Evolutionary conservation across 1,284 basidiomycete species (phyloP), one percentile per base, ranked within the genome.

Genomic region (Limonomyces culmigenus): DNA sequence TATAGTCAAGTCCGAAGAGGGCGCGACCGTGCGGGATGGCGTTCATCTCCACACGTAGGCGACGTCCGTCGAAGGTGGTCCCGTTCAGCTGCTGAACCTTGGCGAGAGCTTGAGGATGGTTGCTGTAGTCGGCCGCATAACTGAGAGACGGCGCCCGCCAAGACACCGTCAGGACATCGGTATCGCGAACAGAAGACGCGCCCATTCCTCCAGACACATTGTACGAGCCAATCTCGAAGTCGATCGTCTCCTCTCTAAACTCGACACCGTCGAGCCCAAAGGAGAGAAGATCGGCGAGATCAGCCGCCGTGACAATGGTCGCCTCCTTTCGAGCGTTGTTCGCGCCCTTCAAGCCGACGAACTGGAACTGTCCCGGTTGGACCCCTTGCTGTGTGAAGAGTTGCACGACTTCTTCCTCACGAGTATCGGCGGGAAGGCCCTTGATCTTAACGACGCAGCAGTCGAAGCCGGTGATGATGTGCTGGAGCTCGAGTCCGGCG

Each of bases 261-360:
- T 63, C 58, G 39, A 58, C 47, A 2, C 55, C 63, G 30, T 68
- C 55, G 5, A 67, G 50, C 6, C 53, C 57, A n/a, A 42, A 17
- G 3, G 58, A 50, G 14, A 68, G 49, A 2, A 45, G 47, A 23
- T 51, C 46, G 1, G 60, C 65, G 12, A 54, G 42, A 30, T 56
- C 55, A 4, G 50, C 46, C 33, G 56, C 57, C 2, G 55, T 58
- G 38, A 65, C 30, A 29, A 44, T 35, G 11, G 40, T 29, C 8
- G 33, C 38, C 10, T 37, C 46, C 30, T 45, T 35, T 16, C 32
- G 31, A 23, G 23, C 34, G 18, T 23, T 32, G n/a, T 12, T 15
- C 11, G 25, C 19, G 25, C 11, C 16, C 19, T 20, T 34, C n/a
- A 34, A 19, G 8, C 31, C 25, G 23, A 37, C 10, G 36, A 48